These are phyloP conservation scores for Rhizomucor miehei DNA, from an alignment of 371 early-diverging fungal species.

Conservation along the genomic window DNA sequence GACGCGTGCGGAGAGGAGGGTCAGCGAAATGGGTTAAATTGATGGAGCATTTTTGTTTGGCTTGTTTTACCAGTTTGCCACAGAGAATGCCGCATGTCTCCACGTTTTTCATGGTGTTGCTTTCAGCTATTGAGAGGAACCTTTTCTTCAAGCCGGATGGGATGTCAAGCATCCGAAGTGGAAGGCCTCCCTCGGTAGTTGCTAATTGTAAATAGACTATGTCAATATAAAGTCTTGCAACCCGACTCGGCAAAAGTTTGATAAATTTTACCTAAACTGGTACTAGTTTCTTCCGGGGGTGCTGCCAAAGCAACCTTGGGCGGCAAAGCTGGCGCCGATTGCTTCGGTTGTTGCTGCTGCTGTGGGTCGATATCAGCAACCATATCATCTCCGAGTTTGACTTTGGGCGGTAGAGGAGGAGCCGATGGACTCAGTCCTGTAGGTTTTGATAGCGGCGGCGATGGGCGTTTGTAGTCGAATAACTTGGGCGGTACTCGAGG, in stretches of 20 bases:
- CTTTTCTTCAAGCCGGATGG: conserved; percentile 58
- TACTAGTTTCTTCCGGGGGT: neutral
- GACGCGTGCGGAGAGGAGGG: neutral
- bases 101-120: conserved; percentile 76
- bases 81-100: conserved; percentile 92
- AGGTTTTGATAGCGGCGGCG: conserved; percentile 1
- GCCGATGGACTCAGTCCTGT: conserved; percentile 1
- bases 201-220: conserved; percentile 18
- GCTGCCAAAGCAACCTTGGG: conserved; percentile 22
- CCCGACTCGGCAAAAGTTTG: no score
- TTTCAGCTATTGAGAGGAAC: conserved; percentile 73
- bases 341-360: no score
- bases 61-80: conserved; percentile 64
- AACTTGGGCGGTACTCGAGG: conserved; percentile 14
- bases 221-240: neutral
- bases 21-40: neutral
- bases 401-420: conserved; percentile 36
- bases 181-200: conserved; percentile 59
- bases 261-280: no score
- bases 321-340: conserved; percentile 18
- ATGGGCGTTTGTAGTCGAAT: conserved; percentile 1
- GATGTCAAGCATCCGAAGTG: conserved; percentile 65
- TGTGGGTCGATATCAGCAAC: no score
- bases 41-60: neutral
- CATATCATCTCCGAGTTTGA: conserved; percentile 10